These are phyloP conservation scores for Diaporthe citrichinensis DNA, from an alignment of 2,329 filamentous ascomycete genomes.

Conservation along the genomic window DNA sequence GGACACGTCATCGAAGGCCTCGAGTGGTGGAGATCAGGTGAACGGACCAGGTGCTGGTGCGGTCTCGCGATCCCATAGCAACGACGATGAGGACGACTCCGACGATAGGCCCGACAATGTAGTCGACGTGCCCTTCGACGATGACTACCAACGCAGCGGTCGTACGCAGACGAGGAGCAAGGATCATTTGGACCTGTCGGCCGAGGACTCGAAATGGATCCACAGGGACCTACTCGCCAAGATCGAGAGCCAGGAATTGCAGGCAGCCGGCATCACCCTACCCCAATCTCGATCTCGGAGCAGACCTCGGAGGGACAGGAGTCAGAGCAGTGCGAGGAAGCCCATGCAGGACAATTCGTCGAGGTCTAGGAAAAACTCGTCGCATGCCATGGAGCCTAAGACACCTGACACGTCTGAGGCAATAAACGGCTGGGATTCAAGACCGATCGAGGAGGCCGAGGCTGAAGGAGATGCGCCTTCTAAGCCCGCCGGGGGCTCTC, in stretches of 20 bases:
- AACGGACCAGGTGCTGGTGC: constrained; percentile 33
- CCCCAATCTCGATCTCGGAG: constrained; percentile 68
- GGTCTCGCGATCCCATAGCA: constrained; percentile 42
- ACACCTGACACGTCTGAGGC: constrained; percentile 58
- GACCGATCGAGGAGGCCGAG: constrained; percentile 83
- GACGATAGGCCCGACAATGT: constrained; percentile 61
- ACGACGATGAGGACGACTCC: constrained; percentile 50
- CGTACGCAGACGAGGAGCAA: constrained; percentile 46
- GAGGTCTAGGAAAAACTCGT: constrained; percentile 64
- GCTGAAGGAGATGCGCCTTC: constrained; percentile 67
- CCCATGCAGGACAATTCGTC: constrained; percentile 49
- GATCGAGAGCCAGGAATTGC: constrained; percentile 85
- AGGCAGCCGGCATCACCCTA: constrained; percentile 80
- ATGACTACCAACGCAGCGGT: constrained; percentile 45
- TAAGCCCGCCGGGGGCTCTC: constrained; percentile 75
- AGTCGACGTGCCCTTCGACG: constrained; percentile 54
- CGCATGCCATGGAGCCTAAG: constrained; percentile 53
- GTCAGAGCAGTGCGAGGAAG: constrained; percentile 51
- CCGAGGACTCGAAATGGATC: constrained; percentile 83
- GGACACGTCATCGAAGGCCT: constrained; percentile 36
- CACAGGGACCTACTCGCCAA: constrained; percentile 86
- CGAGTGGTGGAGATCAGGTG: constrained; percentile 33
- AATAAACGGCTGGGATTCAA: constrained; percentile 74
- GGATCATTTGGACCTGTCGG: constrained; percentile 53
- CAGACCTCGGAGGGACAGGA: constrained; percentile 61